phyloP scores from a whole-genome alignment of 805 yeast species.

The Pichia nanzhaoensis region DNA sequence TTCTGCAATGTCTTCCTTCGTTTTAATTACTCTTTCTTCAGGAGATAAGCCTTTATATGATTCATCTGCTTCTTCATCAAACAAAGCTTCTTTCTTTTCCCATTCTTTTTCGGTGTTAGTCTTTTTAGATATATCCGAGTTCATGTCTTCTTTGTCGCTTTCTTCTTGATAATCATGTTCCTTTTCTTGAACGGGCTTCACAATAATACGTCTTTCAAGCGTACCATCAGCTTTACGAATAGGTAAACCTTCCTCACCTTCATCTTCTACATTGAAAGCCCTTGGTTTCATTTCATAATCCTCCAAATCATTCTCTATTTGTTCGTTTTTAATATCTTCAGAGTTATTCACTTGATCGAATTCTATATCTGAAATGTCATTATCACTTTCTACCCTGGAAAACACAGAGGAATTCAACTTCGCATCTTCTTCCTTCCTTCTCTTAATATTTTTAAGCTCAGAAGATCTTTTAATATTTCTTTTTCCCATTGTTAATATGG shows the following conservation, averaged over 20 bases:
- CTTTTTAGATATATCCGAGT: conserved; percentile 9
- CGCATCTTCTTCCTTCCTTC: conserved; percentile 40
- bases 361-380: conserved; percentile 17
- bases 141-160: conserved; percentile 68
- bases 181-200: conserved; percentile 15
- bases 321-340: conserved; percentile 8
- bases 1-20: conserved; percentile 80
- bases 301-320: conserved; percentile 51
- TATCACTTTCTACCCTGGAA: conserved; percentile 13
- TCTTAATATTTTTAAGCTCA: conserved; percentile 29
- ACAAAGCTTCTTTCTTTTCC: conserved; percentile 40
- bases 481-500: conserved; percentile 27
- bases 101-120: conserved; percentile 18
- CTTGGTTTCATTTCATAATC: conserved; percentile 77
- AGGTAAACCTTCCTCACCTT: conserved; percentile 65
- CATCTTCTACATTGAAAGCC: conserved; percentile 36
- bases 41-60: conserved; percentile 43
- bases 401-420: conserved; percentile 17
- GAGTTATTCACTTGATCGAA: conserved; percentile 15
- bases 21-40: conserved; percentile 46
- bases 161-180: conserved; percentile 29
- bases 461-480: conserved; percentile 32
- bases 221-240: conserved; percentile 67
- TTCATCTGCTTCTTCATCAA: conserved; percentile 27
- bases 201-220: conserved; percentile 56